A percentile compares a stretch with the other conserved stretches of the same genome.
Conservation (phyloP, 192 early-diverging fungal genomes). For the Helicostylum pulchrum region DNA sequence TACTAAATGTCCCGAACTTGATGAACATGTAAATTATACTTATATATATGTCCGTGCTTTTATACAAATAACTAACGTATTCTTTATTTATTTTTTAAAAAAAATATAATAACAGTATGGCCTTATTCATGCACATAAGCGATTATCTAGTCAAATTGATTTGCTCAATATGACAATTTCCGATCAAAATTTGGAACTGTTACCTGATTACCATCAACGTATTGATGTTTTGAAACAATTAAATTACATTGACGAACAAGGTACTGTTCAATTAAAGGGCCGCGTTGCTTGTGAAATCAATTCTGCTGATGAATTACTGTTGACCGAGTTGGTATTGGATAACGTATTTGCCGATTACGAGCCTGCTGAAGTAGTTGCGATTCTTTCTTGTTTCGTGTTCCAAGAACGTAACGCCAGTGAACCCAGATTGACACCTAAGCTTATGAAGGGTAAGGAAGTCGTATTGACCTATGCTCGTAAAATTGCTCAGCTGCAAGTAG, state of each 20-base stretch:
- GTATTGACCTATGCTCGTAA: constrained; percentile 65
- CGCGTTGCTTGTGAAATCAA: constrained; percentile 97
- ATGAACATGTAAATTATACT: constrained; percentile 63
- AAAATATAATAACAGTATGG: constrained; percentile 39
- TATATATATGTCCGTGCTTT: not conserved
- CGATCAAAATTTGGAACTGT: constrained; percentile 87
- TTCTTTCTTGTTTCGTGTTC: constrained; percentile 93
- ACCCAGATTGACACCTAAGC: constrained; percentile 60
- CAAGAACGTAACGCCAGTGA: constrained; percentile 80
- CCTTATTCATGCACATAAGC: constrained; percentile 50
- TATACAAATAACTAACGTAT: not conserved
- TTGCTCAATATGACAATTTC: constrained; percentile 76
- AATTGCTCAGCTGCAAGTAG: constrained; percentile 71
- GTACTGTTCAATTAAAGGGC: constrained; percentile 92
- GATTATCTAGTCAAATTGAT: constrained; percentile 67
- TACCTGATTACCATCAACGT: constrained; percentile 91
- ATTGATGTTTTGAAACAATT: constrained; percentile 80
- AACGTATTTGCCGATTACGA: constrained; percentile 88
- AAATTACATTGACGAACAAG: constrained; percentile 78
- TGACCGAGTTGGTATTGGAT: constrained; percentile 93
- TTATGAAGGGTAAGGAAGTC: constrained; percentile 61
- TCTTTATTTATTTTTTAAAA: constrained; percentile 3
- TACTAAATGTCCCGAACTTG: constrained; percentile 70
- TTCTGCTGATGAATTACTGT: constrained; percentile 88
- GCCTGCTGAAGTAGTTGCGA: constrained; percentile 89